These are phyloP conservation scores for Globisporangium paroecandrum DNA, from an alignment of 352 stramenopile genomes.

Conservation along the genomic window DNA sequence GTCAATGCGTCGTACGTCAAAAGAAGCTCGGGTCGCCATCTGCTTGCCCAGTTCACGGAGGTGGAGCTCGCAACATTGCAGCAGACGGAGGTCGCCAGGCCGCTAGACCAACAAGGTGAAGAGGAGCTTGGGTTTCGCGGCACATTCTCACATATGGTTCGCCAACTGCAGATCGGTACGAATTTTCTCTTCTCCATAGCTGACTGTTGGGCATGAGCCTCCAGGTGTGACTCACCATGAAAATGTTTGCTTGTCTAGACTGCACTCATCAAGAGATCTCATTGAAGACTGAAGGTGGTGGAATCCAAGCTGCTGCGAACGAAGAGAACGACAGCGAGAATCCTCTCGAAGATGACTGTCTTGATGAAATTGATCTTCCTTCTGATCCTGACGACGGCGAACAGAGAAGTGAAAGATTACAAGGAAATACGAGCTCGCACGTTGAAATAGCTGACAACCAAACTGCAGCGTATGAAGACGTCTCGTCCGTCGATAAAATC, in stretches of 20 bases:
- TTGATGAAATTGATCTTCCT: background rate
- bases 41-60: slow-evolving; percentile 34
- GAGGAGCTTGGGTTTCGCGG: background rate
- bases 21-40: slow-evolving; percentile 26
- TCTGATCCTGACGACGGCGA: background rate
- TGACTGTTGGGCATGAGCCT: too few relatives aligned
- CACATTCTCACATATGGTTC: background rate
- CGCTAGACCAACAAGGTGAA: background rate
- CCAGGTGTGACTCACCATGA: background rate
- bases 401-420: background rate
- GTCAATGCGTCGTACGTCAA: slow-evolving; percentile 21
- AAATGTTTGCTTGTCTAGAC: background rate
- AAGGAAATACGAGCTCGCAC: background rate
- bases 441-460: slow-evolving; percentile 4
- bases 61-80: slow-evolving; percentile 26
- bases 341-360: background rate
- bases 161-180: slow-evolving; percentile 2
- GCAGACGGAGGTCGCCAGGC: slow-evolving; percentile 1
- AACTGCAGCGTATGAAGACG: background rate
- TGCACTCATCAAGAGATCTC: background rate
- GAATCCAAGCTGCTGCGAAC: background rate
- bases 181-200: background rate
- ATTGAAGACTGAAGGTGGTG: background rate
- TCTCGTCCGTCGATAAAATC: slow-evolving; percentile 34
- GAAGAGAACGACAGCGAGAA: background rate